Percentiles rank a stretch among this genome's conserved stretches.
phyloP scores from a whole-genome alignment of 495 filamentous ascomycete genomes.

The Penicillium argentinense region DNA sequence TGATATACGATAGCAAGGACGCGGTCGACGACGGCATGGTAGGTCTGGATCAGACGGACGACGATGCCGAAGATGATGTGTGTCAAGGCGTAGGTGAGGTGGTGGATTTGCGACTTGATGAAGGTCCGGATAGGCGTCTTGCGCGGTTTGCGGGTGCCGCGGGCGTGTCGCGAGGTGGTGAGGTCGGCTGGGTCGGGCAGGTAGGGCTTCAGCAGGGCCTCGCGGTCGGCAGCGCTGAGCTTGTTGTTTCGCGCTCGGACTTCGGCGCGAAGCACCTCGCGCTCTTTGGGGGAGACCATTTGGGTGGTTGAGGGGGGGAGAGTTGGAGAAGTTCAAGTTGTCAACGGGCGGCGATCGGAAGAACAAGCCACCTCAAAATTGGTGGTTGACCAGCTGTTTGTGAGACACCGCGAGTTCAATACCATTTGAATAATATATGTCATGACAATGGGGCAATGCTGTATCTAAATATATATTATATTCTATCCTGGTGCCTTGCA shows the following conservation, averaged over 20 bases:
- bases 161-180: conserved; percentile 24
- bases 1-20: conserved; percentile 80
- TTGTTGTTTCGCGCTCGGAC: conserved; percentile 55
- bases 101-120: conserved; percentile 63
- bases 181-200: conserved; percentile 62
- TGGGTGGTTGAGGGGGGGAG: conserved; percentile 10
- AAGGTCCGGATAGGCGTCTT: conserved; percentile 64
- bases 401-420: too few species aligned
- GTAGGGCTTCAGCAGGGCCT: conserved; percentile 71
- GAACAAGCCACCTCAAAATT: too few species aligned
- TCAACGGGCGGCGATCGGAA: too few species aligned
- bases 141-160: conserved; percentile 32
- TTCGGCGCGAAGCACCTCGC: conserved; percentile 62
- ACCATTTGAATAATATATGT: too few species aligned
- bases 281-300: conserved; percentile 59
- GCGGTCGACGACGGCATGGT: conserved; percentile 71
- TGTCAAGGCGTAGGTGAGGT: conserved; percentile 67
- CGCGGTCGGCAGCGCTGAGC: conserved; percentile 65
- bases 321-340: conserved; percentile 2
- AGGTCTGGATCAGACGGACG: conserved; percentile 74
- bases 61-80: conserved; percentile 85
- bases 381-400: too few species aligned
- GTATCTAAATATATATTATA: not conserved
- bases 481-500: not conserved
- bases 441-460: not conserved